Conservation (phyloP, 2,329 filamentous ascomycete species). For the Xylaria sp. region DNA sequence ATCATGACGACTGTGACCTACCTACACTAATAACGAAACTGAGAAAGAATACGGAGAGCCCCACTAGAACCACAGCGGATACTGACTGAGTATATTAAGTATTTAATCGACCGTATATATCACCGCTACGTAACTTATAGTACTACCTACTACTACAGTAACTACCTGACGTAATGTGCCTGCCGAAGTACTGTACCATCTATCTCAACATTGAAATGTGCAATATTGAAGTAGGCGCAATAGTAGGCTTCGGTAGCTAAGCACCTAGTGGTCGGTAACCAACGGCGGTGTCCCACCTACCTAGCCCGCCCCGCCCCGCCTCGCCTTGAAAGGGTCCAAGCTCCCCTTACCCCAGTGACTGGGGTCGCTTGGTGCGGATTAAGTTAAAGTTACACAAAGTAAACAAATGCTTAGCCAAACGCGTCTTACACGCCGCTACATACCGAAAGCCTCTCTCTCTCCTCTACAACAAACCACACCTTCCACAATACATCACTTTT, state of each 20-base stretch:
- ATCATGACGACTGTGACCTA: neutral
- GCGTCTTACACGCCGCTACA: constrained; percentile 19
- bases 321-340: constrained; percentile 1
- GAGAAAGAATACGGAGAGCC: neutral
- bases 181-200: no score
- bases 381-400: constrained; percentile 22
- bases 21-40: neutral
- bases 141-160: neutral
- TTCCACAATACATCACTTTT: constrained; percentile 3
- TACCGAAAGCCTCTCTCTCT: neutral
- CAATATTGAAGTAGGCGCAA: no score
- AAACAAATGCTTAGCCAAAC: constrained; percentile 36
- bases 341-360: neutral
- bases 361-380: neutral
- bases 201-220: no score
- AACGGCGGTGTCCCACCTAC: neutral
- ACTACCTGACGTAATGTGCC: neutral
- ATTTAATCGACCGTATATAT: neutral
- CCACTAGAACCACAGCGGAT: neutral
- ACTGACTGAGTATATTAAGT: neutral
- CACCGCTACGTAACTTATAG: no score
- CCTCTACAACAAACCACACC: constrained; percentile 4
- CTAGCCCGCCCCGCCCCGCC: neutral
- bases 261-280: neutral
- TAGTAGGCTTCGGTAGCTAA: no score